Conservation (phyloP, 179 eudicot genomes). For the Dionaea muscipula region DNA sequence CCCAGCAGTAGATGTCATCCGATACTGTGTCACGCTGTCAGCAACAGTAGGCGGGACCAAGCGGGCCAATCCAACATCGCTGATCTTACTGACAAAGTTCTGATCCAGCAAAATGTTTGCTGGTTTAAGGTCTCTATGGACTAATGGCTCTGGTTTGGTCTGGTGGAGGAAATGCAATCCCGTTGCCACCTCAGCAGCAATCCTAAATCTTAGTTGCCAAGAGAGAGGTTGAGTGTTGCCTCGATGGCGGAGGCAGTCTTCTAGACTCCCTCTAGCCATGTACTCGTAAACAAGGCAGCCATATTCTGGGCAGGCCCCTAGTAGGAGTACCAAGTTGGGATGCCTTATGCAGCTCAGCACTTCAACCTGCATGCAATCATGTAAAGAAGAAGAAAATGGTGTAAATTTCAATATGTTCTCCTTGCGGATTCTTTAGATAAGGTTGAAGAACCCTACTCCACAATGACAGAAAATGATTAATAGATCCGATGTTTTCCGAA, state of each 20-base stretch:
- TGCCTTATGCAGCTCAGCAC: constrained; percentile 40
- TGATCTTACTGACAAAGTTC: constrained; percentile 36
- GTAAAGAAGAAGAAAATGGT: constrained; percentile 5
- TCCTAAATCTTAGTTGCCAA: constrained; percentile 37
- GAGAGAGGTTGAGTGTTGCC: constrained; percentile 28
- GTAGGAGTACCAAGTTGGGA: constrained; percentile 40
- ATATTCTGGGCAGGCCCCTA: constrained; percentile 42
- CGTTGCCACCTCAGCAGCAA: constrained; percentile 37
- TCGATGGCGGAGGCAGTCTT: constrained; percentile 22
- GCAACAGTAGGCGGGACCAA: constrained; percentile 36
- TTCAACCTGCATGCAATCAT: constrained; percentile 26
- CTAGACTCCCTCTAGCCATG: constrained; percentile 37
- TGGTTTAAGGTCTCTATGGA: constrained; percentile 40
- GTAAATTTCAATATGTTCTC: not conserved
- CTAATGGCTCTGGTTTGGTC: constrained; percentile 41
- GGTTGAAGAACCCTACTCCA: not conserved
- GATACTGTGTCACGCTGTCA: constrained; percentile 29
- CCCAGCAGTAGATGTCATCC: constrained; percentile 34
- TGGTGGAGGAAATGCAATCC: constrained; percentile 39
- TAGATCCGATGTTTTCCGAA: no score
- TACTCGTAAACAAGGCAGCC: constrained; percentile 38
- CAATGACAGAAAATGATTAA: no score
- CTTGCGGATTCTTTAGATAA: not conserved
- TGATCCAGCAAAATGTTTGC: constrained; percentile 31
- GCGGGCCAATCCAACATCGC: constrained; percentile 36